phyloP scores from a whole-genome alignment of 306 rosid species.

The Prunus mongolica region DNA sequence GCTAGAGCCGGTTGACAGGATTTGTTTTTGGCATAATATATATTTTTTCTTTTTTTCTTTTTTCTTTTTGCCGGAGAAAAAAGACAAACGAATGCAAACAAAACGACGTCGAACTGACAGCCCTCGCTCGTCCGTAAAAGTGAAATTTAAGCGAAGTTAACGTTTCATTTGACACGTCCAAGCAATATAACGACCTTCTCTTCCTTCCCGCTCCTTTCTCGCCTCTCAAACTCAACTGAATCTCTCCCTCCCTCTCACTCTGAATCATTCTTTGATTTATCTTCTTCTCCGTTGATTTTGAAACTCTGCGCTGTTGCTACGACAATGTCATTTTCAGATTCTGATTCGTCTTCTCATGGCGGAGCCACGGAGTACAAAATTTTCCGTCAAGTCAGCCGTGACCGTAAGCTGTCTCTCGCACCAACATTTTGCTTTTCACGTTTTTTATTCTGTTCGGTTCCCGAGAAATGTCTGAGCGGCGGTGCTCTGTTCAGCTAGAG shows the following conservation, averaged over 20 bases:
- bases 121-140: constrained; percentile 18
- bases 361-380: constrained; percentile 55
- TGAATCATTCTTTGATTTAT: constrained; percentile 13
- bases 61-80: too few relatives aligned
- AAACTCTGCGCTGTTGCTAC: constrained; percentile 17
- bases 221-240: constrained; percentile 11
- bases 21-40: too few relatives aligned
- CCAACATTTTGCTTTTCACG: neutral
- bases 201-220: constrained; percentile 24
- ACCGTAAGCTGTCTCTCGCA: constrained; percentile 50
- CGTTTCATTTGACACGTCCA: constrained; percentile 39
- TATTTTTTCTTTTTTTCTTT: too few relatives aligned
- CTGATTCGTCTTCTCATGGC: constrained; percentile 52
- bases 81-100: neutral
- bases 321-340: constrained; percentile 80
- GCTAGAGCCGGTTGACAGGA: too few relatives aligned
- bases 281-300: neutral
- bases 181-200: constrained; percentile 36
- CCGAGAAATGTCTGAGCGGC: neutral
- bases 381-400: constrained; percentile 73
- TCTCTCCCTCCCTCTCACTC: constrained; percentile 16
- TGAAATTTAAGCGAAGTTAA: constrained; percentile 38
- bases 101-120: neutral
- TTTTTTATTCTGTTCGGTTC: constrained; percentile 16
- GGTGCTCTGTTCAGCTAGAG: too few relatives aligned